phyloP scores from a whole-genome alignment of 1,284 basidiomycete species.

The Cerioporus squamosus region DNA sequence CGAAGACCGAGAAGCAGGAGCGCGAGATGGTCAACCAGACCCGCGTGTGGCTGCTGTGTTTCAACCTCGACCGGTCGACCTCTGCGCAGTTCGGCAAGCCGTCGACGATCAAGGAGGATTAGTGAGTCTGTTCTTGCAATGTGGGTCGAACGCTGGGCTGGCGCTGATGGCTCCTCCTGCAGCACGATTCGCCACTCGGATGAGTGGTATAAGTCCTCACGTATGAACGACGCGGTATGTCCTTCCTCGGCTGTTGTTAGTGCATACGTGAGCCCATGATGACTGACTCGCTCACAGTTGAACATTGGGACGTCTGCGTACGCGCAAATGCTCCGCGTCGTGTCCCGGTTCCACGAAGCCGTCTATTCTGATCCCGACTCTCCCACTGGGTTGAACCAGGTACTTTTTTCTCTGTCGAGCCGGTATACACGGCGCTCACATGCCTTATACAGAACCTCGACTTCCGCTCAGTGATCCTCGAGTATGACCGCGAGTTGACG shows the following conservation, averaged over 20 bases:
- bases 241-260: background rate
- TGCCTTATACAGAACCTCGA: conserved; percentile 54
- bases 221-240: conserved; percentile 58
- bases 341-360: conserved; percentile 75
- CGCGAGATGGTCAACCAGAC: conserved; percentile 82
- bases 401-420: too few species aligned
- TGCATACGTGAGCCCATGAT: background rate
- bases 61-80: conserved; percentile 81
- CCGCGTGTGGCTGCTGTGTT: conserved; percentile 87
- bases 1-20: conserved; percentile 68
- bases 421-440: conserved; percentile 41
- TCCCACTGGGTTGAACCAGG: conserved; percentile 68
- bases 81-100: conserved; percentile 89
- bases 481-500: conserved; percentile 61
- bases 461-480: conserved; percentile 64
- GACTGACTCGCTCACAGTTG: conserved; percentile 44
- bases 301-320: conserved; percentile 79
- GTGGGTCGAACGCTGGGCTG: background rate
- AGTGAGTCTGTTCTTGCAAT: conserved; percentile 44
- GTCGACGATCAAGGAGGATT: conserved; percentile 85
- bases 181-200: conserved; percentile 75
- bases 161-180: background rate
- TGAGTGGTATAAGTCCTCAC: conserved; percentile 78
- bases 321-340: conserved; percentile 68
- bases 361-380: conserved; percentile 76